Base-by-base conservation (phyloP, 257 asterid species). In the Gynochthodes officinalis region DNA sequence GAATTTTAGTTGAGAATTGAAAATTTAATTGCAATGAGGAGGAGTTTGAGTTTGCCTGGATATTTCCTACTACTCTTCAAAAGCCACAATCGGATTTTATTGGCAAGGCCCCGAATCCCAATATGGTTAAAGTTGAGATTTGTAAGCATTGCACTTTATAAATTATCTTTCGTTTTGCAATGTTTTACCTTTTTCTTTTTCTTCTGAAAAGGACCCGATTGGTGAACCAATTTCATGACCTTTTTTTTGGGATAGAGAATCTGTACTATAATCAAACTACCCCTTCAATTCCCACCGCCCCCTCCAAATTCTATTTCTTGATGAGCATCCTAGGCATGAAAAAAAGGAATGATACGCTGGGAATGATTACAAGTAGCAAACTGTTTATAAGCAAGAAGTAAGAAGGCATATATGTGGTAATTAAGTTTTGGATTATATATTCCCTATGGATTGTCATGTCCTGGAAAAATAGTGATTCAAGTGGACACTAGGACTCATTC, bases 311-410 rank as follows among this genome's bases (percentile, higher is more conserved):
- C 44, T 37, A 12, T n/a, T 67, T 13, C 48, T 74, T 30, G 62
- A 40, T 39, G 52, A 66, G 80, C 77, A 77, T 77, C 77, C 73
- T 72, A 77, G 68, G 76, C 63, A 2, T 64, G 39, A n/a, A n/a
- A n/a, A n/a, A n/a, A n/a, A n/a, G n/a, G n/a, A n/a, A n/a, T n/a
- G n/a, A n/a, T n/a, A n/a, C n/a, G n/a, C n/a, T 74, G 68, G 42
- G 64, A 66, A 74, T 66, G 57, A 66, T 74, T 74, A 52, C 59
- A 28, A n/a, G 72, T n/a, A 52, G 60, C 72, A 73, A 16, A 13
- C 60, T 23, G 30, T 35, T 65, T 10, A 30, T 57, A 28, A 63
- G 35, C 55, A 62, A 28, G 37, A 65, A 70, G 30, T 15, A 25
- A 42, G 35, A 16, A 0, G 12, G n/a, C 44, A 27, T 39, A 32